Evolutionary conservation across 257 asterid species (phyloP).

Genomic region (Cynanchum wilfordii): DNA sequence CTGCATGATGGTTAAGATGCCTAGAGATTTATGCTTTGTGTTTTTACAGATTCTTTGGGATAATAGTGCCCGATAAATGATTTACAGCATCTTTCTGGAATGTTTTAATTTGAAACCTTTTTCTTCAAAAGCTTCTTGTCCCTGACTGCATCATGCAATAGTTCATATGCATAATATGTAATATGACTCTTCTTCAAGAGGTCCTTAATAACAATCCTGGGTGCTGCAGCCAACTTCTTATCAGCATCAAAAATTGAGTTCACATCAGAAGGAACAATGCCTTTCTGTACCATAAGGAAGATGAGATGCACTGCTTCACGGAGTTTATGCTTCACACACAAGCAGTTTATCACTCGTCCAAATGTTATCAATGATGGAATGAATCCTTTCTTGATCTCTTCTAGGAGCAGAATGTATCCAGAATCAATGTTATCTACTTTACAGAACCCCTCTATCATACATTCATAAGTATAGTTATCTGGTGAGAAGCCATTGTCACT

Average conservation of each 20-base stretch:
- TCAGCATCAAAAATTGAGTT: constrained; percentile 64
- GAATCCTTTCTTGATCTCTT: constrained; percentile 43
- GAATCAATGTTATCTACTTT: constrained; percentile 58
- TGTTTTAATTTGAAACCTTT: constrained; percentile 20
- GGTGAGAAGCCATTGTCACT: constrained; percentile 37
- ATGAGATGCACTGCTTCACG: constrained; percentile 61
- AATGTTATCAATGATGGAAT: constrained; percentile 53
- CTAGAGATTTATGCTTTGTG: not conserved
- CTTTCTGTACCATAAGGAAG: constrained; percentile 68
- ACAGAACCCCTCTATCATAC: constrained; percentile 84
- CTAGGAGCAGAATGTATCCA: constrained; percentile 51
- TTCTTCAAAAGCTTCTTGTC: constrained; percentile 56
- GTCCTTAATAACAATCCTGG: constrained; percentile 80
- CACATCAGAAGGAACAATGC: constrained; percentile 67
- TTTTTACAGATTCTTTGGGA: constrained; percentile 9
- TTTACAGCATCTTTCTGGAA: constrained; percentile 13
- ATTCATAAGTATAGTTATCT: constrained; percentile 63
- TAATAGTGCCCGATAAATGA: constrained; percentile 10
- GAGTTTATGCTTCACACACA: constrained; percentile 57
- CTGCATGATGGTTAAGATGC: constrained; percentile 1
- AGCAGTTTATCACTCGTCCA: constrained; percentile 77
- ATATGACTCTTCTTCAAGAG: constrained; percentile 68
- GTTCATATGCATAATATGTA: constrained; percentile 63
- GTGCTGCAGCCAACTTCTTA: constrained; percentile 72
- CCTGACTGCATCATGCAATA: constrained; percentile 69